Base-by-base conservation (phyloP, 495 filamentous ascomycete genomes). In the Platismatia glauca region DNA sequence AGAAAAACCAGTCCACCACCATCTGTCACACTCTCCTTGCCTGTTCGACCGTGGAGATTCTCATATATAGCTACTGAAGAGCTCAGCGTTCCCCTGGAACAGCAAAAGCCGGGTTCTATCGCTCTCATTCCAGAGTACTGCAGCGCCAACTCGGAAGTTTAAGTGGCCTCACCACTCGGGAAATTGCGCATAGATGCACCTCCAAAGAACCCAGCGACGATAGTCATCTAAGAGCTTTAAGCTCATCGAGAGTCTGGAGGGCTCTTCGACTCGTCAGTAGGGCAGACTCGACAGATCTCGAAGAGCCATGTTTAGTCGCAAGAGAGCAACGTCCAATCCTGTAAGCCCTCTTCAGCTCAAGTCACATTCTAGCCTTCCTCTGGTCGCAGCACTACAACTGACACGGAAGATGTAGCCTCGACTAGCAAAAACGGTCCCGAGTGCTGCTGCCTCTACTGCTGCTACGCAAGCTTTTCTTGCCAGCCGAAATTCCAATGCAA, bases 391-490 rank as follows among this genome's bases (percentile, higher is more conserved):
- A 66, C 69, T 52, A 57, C 68, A 35, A 69, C 44, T 68, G 62
- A 72, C 53, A 48, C 15, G n/a, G 34, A 64, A 4, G 57, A 56
- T 70, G 63, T 65, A 88, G 83, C 83, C 85, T 60, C 74, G 85
- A 52, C 85, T 82, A 63, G 73, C 78, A 4, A 60, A 59, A 44
- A 74, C 81, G 41, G 81, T 83, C 44, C 83, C 86, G 41, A 84
- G 86, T 68, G 82, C 89, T 55, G 84, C 86, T 63, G 87, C 87
- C 37, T 79, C 89, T 35, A 82, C 84, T 39, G 90, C 90, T 61
- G 91, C 91, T 58, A 82, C 81, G 66, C 84, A 87, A 76, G 91
- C 91, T 63, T 95, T 93, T 76, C 82, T 87, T 63, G 80, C 78
- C 65, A 82, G 84, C 68, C 81, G 82, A 74, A 74, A 83, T 43